Percentiles rank a stretch among this genome's conserved stretches.
Conservation (phyloP, 306 rosid species). For the Glycine latifolia region DNA sequence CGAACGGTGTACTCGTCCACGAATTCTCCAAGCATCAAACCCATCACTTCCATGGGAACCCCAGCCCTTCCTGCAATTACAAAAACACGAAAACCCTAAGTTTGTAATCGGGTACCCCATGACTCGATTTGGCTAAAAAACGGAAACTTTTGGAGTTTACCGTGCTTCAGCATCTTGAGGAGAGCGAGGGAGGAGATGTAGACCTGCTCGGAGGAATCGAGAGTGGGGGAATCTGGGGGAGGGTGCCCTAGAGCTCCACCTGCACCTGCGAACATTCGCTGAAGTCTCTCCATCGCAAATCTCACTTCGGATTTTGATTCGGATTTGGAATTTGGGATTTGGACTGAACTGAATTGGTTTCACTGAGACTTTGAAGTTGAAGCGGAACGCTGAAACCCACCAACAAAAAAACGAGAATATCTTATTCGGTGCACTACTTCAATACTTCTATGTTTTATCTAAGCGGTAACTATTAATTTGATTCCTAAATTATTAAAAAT, state of each 20-base stretch:
- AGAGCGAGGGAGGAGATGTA: slow-evolving; percentile 94
- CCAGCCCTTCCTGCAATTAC: slow-evolving; percentile 80
- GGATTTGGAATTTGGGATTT: not conserved
- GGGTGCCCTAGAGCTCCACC: slow-evolving; percentile 92
- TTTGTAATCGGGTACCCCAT: slow-evolving; percentile 17
- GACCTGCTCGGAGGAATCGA: slow-evolving; percentile 95
- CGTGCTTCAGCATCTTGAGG: slow-evolving; percentile 95
- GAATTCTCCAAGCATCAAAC: slow-evolving; percentile 94
- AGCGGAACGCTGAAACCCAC: not conserved
- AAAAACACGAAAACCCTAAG: slow-evolving; percentile 42
- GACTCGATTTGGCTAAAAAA: slow-evolving; percentile 27
- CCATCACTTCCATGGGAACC: slow-evolving; percentile 99
- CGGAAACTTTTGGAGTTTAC: slow-evolving; percentile 48
- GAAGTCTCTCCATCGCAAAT: slow-evolving; percentile 71
- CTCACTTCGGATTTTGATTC: slow-evolving; percentile 21
- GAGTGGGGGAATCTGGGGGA: slow-evolving; percentile 88
- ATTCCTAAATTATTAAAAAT: too few relatives aligned
- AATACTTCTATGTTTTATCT: not conserved
- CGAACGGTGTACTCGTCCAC: slow-evolving; percentile 95
- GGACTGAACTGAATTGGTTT: not conserved
- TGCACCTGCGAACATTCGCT: slow-evolving; percentile 94
- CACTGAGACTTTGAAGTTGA: slow-evolving; percentile 20
- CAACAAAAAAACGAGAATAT: not conserved
- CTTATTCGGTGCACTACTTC: not conserved
- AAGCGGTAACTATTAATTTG: too few relatives aligned